Evolutionary conservation across 345 rosid genomes (phyloP).

Genomic region (Camelina sativa): DNA sequence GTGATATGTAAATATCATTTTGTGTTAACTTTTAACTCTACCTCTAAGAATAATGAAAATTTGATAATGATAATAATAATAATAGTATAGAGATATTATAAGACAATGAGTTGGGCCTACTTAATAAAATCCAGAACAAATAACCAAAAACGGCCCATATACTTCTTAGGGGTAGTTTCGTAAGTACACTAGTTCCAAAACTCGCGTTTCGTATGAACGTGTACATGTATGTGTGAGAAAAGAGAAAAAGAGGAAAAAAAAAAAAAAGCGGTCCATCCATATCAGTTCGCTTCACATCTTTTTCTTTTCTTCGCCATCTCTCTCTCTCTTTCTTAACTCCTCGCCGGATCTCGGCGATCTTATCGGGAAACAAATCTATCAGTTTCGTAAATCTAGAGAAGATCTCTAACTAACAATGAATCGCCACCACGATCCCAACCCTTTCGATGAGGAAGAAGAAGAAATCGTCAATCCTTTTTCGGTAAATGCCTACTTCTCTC

Average conservation of each 20-base stretch:
- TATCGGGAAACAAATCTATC: slow-evolving; percentile 7
- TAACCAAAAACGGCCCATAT: too few species aligned
- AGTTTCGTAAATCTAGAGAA: slow-evolving; percentile 36
- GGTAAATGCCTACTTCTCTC: slow-evolving; percentile 43
- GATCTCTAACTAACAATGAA: slow-evolving; percentile 62
- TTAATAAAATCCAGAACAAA: too few species aligned
- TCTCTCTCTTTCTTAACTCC: neutral
- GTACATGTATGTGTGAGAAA: neutral
- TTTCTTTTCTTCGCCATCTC: neutral
- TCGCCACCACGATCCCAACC: slow-evolving; percentile 89
- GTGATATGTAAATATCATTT: too few species aligned
- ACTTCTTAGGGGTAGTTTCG: too few species aligned
- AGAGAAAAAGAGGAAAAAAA: neutral
- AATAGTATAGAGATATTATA: too few species aligned
- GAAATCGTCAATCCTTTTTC: slow-evolving; percentile 95
- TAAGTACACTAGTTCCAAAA: too few species aligned
- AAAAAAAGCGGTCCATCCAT: neutral
- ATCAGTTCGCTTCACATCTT: slow-evolving; percentile 19
- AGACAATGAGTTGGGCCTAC: too few species aligned
- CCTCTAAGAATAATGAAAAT: too few species aligned
- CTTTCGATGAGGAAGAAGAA: slow-evolving; percentile 77
- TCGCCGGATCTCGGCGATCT: slow-evolving; percentile 39
- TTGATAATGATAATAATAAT: too few species aligned
- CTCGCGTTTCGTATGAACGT: slow-evolving; percentile 13
- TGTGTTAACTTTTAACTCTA: too few species aligned